phyloP scores from a whole-genome alignment of 2,329 filamentous ascomycete species.

The Rhynchosporium graminicola region DNA sequence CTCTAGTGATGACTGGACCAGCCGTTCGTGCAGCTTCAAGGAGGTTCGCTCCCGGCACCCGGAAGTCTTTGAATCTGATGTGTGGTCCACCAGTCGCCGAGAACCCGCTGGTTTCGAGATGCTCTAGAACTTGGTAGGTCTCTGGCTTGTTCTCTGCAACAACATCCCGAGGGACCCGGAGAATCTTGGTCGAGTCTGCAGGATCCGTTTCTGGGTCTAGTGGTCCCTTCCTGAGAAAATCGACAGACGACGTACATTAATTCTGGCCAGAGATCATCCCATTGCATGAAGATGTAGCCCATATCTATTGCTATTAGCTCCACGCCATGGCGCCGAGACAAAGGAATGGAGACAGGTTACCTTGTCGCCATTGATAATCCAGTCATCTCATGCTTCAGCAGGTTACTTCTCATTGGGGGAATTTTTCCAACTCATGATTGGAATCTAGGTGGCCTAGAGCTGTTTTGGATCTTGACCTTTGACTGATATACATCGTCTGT shows the following conservation, averaged over 20 bases:
- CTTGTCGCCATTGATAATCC: constrained; percentile 57
- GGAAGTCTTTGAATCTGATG: constrained; percentile 49
- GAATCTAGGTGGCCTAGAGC: no score
- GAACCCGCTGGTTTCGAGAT: constrained; percentile 50
- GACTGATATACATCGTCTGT: neutral
- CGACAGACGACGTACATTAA: constrained; percentile 55
- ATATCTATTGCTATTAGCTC: constrained; percentile 43
- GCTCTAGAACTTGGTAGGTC: constrained; percentile 49
- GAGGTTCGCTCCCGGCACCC: constrained; percentile 50
- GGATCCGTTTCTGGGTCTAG: constrained; percentile 35
- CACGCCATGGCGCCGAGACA: neutral
- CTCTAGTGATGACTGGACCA: constrained; percentile 46
- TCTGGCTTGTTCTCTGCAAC: constrained; percentile 47
- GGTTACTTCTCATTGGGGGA: no score
- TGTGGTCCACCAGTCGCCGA: constrained; percentile 52
- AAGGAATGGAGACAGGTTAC: constrained; percentile 31
- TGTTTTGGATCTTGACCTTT: no score
- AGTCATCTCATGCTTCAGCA: constrained; percentile 43
- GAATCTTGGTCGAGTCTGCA: constrained; percentile 47
- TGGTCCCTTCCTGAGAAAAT: constrained; percentile 25
- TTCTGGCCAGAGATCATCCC: constrained; percentile 54
- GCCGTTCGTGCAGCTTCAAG: constrained; percentile 48
- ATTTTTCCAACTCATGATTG: no score
- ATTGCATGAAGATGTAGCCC: constrained; percentile 57
- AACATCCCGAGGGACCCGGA: constrained; percentile 51